Conservation (phyloP, 2,329 filamentous ascomycete species). For the Aspergillus tubingensis region DNA sequence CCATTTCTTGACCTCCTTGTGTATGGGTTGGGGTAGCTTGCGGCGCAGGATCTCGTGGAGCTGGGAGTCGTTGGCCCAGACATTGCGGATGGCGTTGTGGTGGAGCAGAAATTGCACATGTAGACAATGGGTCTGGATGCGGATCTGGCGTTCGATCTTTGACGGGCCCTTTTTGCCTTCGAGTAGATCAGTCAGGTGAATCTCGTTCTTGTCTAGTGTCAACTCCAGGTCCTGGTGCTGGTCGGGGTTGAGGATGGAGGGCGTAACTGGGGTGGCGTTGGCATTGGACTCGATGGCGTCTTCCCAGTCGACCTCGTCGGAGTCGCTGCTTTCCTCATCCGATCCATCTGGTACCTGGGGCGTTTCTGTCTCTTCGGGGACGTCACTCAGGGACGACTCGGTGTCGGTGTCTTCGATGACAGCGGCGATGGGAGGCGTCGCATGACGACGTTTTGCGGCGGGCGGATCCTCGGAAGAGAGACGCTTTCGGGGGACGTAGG, state of each 20-base stretch:
- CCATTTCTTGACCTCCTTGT: slow-evolving; percentile 74
- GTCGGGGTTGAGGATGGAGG: slow-evolving; percentile 42
- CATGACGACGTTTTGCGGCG: slow-evolving; percentile 38
- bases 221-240: slow-evolving; percentile 71
- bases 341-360: slow-evolving; percentile 34
- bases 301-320: slow-evolving; percentile 62
- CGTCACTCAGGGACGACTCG: slow-evolving; percentile 42
- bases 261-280: slow-evolving; percentile 22
- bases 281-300: slow-evolving; percentile 51
- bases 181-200: slow-evolving; percentile 60
- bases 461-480: slow-evolving; percentile 38
- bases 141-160: slow-evolving; percentile 78
- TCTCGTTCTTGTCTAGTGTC: slow-evolving; percentile 61
- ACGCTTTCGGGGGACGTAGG: slow-evolving; percentile 49
- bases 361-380: slow-evolving; percentile 26
- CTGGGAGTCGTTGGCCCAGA: slow-evolving; percentile 76
- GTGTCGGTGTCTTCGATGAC: slow-evolving; percentile 31
- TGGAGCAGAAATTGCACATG: slow-evolving; percentile 87
- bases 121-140: slow-evolving; percentile 78
- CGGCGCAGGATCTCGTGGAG: slow-evolving; percentile 74
- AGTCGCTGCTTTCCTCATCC: slow-evolving; percentile 54
- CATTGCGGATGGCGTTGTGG: slow-evolving; percentile 84
- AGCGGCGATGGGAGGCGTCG: slow-evolving; percentile 27
- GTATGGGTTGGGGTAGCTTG: slow-evolving; percentile 68
- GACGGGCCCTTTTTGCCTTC: slow-evolving; percentile 78